These are phyloP conservation scores for Candida dubliniensis DNA, from an alignment of 1,139 yeast genomes.

Conservation along the genomic window DNA sequence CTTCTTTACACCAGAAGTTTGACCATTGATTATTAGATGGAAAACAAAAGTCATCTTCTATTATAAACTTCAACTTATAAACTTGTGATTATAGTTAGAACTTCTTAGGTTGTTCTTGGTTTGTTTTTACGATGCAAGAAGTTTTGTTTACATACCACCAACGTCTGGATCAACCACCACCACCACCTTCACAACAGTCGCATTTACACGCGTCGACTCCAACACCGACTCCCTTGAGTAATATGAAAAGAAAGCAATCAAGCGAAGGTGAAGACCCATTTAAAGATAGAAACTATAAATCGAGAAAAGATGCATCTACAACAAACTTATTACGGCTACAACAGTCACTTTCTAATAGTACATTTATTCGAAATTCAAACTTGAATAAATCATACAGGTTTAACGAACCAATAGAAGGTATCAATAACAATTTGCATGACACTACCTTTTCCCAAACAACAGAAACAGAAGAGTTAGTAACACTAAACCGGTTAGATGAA, in stretches of 20 bases:
- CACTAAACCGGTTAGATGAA: background rate
- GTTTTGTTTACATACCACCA: background rate
- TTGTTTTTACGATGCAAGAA: background rate
- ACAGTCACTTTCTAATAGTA: constrained; percentile 4
- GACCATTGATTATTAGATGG: too few relatives aligned
- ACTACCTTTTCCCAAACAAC: constrained; percentile 1
- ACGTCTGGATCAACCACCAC: constrained; percentile 5
- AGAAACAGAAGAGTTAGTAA: constrained; percentile 1
- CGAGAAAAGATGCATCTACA: background rate
- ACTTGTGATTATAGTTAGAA: background rate
- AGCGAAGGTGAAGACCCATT: constrained; percentile 29
- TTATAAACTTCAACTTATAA: too few relatives aligned
- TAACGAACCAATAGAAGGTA: background rate
- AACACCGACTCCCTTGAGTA: background rate
- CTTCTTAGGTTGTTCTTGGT: background rate
- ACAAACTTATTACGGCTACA: background rate
- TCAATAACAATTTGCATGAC: background rate
- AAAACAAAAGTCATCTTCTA: too few relatives aligned
- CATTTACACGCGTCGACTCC: constrained; percentile 7
- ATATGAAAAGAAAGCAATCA: constrained; percentile 15
- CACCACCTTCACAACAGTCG: background rate
- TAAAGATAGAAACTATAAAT: constrained; percentile 20
- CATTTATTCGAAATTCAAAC: constrained; percentile 11
- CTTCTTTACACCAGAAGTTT: too few relatives aligned
- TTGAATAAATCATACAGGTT: constrained; percentile 8